These are phyloP conservation scores for Lachnellula subtilissima DNA, from an alignment of 2,329 filamentous ascomycete species.

Conservation along the genomic window DNA sequence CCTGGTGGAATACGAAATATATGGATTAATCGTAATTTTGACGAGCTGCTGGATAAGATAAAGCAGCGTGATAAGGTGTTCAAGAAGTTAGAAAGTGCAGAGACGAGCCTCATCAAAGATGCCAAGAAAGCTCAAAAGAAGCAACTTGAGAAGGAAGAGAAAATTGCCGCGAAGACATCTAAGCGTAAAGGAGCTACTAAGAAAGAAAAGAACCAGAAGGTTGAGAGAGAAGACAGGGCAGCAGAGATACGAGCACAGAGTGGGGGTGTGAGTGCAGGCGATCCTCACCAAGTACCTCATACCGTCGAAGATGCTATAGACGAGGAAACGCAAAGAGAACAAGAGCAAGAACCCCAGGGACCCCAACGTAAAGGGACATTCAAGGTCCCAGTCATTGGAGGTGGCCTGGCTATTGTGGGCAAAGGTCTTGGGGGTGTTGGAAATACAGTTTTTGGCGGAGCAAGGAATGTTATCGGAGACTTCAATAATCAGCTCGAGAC, in stretches of 20 bases:
- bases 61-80: conserved; percentile 69
- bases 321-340: conserved; percentile 31
- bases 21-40: conserved; percentile 91
- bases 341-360: conserved; percentile 9
- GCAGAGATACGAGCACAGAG: conserved; percentile 40
- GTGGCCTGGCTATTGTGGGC: conserved; percentile 20
- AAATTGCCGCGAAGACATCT: conserved; percentile 50
- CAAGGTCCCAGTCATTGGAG: conserved; percentile 22
- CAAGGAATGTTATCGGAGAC: conserved; percentile 44
- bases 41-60: conserved; percentile 79
- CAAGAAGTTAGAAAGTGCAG: conserved; percentile 67
- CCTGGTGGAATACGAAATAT: conserved; percentile 92
- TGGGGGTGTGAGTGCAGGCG: conserved; percentile 47
- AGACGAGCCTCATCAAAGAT: conserved; percentile 76
- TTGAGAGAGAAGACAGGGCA: conserved; percentile 36
- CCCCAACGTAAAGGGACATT: conserved; percentile 16
- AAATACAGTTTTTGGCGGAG: conserved; percentile 39
- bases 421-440: conserved; percentile 25
- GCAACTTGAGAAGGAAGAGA: conserved; percentile 37
- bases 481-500: conserved; percentile 50
- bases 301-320: conserved; percentile 43
- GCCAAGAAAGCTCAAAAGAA: conserved; percentile 79
- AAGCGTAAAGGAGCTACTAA: conserved; percentile 22
- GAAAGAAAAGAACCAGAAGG: conserved; percentile 32
- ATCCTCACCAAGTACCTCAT: conserved; percentile 50